Conservation (phyloP, 495 filamentous ascomycete species). For the Cercophora samala region DNA sequence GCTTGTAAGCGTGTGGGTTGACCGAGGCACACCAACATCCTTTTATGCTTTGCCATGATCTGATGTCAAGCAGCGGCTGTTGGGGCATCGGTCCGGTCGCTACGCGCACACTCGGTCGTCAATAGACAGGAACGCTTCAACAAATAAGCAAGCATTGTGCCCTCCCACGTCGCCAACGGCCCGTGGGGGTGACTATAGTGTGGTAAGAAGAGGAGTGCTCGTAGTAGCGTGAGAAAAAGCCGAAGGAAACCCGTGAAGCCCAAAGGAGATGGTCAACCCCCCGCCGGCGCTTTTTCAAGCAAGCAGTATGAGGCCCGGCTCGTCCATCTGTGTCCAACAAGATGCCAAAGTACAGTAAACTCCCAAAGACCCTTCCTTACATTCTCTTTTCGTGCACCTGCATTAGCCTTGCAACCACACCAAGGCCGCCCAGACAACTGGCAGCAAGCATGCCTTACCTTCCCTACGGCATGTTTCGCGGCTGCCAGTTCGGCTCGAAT, state of each 20-base stretch:
- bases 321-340: not conserved
- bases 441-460: not conserved
- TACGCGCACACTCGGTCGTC: not conserved
- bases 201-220: not conserved
- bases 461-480: conserved; percentile 39
- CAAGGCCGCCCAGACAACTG: not conserved
- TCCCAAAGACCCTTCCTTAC: not conserved
- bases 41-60: not conserved
- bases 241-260: not conserved
- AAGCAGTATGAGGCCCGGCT: not conserved
- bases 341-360: not conserved
- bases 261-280: not conserved
- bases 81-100: not conserved
- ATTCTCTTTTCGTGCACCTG: conserved; percentile 23
- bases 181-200: not conserved
- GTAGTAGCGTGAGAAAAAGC: not conserved
- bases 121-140: not conserved
- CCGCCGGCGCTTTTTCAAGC: not conserved
- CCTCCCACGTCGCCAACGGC: not conserved
- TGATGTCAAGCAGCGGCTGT: not conserved
- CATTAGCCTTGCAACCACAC: conserved; percentile 14
- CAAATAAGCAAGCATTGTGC: not conserved
- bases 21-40: not conserved
- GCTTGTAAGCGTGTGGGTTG: not conserved
- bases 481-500: conserved; percentile 50